Evolutionary conservation across 2,329 filamentous ascomycete species (phyloP).

Genomic region (Elsinoe necatrix): DNA sequence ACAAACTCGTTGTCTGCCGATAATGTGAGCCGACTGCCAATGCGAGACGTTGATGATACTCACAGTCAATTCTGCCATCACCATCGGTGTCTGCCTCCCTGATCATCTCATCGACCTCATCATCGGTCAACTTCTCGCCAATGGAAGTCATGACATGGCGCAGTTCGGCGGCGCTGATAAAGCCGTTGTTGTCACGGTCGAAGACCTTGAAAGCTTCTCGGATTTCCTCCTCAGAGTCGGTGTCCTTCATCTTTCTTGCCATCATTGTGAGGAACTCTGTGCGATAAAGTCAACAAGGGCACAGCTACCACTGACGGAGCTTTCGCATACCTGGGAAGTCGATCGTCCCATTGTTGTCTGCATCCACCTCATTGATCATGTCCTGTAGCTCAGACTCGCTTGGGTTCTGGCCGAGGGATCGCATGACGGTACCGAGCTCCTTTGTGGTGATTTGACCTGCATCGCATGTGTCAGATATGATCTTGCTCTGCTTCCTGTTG

Average conservation of each 20-base stretch:
- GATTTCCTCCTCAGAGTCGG: conserved; percentile 56
- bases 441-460: conserved; percentile 55
- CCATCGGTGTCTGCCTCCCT: conserved; percentile 56
- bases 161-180: conserved; percentile 55
- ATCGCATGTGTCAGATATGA: background rate
- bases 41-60: conserved; percentile 22
- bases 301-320: background rate
- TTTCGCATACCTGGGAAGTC: conserved; percentile 49
- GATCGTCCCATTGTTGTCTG: conserved; percentile 57
- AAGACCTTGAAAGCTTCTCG: conserved; percentile 59
- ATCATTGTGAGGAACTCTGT: conserved; percentile 59
- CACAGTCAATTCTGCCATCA: conserved; percentile 57
- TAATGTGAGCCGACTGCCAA: conserved; percentile 15
- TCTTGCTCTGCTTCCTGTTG: background rate
- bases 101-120: conserved; percentile 59
- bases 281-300: background rate
- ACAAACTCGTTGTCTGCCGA: conserved; percentile 47
- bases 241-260: conserved; percentile 54
- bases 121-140: conserved; percentile 56
- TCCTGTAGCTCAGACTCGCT: conserved; percentile 55
- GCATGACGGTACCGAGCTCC: conserved; percentile 57
- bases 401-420: conserved; percentile 54
- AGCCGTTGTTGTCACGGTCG: conserved; percentile 57
- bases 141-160: conserved; percentile 56
- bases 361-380: conserved; percentile 59